Percentiles rank a stretch among this genome's conserved stretches.
These are phyloP conservation scores for Aspergillus saccharolyticus DNA, from an alignment of 495 filamentous ascomycete species.

Conservation along the genomic window DNA sequence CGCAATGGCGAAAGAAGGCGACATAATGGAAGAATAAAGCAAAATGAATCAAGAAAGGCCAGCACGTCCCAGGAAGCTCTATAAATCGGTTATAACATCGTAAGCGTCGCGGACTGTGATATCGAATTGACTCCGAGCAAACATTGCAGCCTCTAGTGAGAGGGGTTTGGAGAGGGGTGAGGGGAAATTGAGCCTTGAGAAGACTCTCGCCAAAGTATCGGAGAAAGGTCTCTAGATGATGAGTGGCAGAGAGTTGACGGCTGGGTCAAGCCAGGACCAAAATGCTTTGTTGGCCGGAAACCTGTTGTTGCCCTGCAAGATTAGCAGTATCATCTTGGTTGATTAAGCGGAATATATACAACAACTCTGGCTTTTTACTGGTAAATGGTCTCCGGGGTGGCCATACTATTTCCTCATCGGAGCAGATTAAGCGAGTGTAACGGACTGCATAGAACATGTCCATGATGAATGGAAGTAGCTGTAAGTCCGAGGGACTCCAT, in stretches of 20 bases:
- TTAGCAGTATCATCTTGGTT: background rate
- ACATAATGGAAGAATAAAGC: slow-evolving; percentile 11
- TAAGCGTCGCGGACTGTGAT: background rate
- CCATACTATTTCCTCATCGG: background rate
- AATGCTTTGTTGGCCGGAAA: background rate
- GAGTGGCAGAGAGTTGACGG: background rate
- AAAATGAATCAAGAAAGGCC: background rate
- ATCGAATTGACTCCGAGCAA: background rate
- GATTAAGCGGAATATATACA: background rate
- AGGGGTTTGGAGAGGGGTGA: background rate
- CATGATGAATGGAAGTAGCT: slow-evolving; percentile 6
- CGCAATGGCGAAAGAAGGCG: slow-evolving; percentile 12
- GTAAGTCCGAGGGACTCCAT: background rate
- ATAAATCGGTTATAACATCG: background rate
- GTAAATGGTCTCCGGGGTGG: no score
- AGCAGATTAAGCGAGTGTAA: background rate
- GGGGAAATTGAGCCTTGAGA: no score
- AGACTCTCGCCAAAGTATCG: background rate
- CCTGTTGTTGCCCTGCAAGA: background rate
- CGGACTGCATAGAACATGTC: background rate
- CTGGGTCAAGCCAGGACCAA: background rate
- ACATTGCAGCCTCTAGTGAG: background rate
- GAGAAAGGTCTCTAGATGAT: background rate
- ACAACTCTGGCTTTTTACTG: no score
- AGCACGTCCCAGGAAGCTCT: background rate